These are phyloP conservation scores for Sporisorium graminicola DNA, from an alignment of 1,284 basidiomycete species.

Conservation along the genomic window DNA sequence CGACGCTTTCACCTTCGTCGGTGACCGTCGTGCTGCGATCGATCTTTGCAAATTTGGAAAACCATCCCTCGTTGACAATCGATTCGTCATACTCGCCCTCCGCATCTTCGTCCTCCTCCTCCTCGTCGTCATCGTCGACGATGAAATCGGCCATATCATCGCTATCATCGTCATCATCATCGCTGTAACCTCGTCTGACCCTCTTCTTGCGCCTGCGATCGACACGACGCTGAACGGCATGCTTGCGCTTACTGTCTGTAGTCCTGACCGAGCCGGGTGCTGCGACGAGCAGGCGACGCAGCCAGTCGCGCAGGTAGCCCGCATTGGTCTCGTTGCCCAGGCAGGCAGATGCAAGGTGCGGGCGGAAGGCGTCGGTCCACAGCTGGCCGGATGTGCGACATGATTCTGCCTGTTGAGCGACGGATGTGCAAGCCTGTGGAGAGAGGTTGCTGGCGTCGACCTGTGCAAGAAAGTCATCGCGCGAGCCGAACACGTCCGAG, in stretches of 20 bases:
- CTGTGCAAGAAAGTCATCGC: conserved; percentile 20
- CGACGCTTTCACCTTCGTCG: conserved; percentile 13
- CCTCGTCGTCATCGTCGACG: conserved; percentile 46
- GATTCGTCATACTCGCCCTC: conserved; percentile 34
- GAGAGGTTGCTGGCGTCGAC: conserved; percentile 12
- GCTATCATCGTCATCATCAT: conserved; percentile 32
- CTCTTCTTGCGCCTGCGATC: conserved; percentile 17
- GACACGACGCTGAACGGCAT: conserved; percentile 33
- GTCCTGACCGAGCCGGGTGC: conserved; percentile 20
- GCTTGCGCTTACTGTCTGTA: conserved; percentile 19
- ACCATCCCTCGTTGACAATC: conserved; percentile 40
- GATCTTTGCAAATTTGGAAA: conserved; percentile 45
- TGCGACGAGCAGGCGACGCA: conserved; percentile 46
- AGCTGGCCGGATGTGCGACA: conserved; percentile 13
- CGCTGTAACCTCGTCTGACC: conserved; percentile 10
- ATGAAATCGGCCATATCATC: conserved; percentile 55
- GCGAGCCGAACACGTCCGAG: background rate
- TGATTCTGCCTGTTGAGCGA: background rate
- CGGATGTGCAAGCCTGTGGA: background rate
- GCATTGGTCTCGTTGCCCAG: conserved; percentile 47
- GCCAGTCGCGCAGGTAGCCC: conserved; percentile 51
- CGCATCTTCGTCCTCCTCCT: conserved; percentile 35
- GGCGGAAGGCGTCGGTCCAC: conserved; percentile 50
- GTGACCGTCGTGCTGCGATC: background rate
- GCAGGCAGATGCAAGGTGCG: conserved; percentile 26